Conservation (phyloP, 345 rosid genomes). For the Euclidium syriacum region DNA sequence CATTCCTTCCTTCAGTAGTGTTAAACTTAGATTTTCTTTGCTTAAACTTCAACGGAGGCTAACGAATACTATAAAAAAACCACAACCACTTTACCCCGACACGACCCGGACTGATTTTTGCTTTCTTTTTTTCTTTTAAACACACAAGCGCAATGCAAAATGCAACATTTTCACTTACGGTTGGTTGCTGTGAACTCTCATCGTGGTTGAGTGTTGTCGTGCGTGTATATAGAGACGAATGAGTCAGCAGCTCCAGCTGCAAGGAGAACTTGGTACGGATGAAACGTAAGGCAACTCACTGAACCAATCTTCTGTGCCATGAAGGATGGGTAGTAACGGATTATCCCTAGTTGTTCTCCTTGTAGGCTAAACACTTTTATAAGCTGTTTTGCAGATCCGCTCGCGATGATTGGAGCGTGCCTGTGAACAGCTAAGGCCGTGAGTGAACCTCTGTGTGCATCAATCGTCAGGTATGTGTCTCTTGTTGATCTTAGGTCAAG, state of each 20-base stretch:
- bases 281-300: constrained; percentile 90
- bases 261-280: constrained; percentile 84
- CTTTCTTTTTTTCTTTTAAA: not conserved
- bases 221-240: constrained; percentile 67
- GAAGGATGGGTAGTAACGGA: constrained; percentile 69
- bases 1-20: constrained; percentile 4
- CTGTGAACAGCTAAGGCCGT: constrained; percentile 96
- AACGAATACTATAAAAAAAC: constrained; percentile 33
- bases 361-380: constrained; percentile 82
- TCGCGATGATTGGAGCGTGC: constrained; percentile 88
- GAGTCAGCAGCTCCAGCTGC: constrained; percentile 95
- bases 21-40: constrained; percentile 14
- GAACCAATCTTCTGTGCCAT: constrained; percentile 99
- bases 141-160: constrained; percentile 8
- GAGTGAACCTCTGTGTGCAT: constrained; percentile 91
- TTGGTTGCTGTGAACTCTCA: constrained; percentile 14
- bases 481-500: constrained; percentile 66
- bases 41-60: constrained; percentile 25
- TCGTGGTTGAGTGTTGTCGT: constrained; percentile 51
- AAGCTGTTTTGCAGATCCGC: constrained; percentile 87
- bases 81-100: constrained; percentile 27
- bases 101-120: constrained; percentile 5
- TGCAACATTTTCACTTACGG: constrained; percentile 5
- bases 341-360: constrained; percentile 70
- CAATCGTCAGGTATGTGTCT: constrained; percentile 68